Evolutionary conservation across 2,329 filamentous ascomycete genomes (phyloP).

Genomic region (Rhynchosporium graminicola): DNA sequence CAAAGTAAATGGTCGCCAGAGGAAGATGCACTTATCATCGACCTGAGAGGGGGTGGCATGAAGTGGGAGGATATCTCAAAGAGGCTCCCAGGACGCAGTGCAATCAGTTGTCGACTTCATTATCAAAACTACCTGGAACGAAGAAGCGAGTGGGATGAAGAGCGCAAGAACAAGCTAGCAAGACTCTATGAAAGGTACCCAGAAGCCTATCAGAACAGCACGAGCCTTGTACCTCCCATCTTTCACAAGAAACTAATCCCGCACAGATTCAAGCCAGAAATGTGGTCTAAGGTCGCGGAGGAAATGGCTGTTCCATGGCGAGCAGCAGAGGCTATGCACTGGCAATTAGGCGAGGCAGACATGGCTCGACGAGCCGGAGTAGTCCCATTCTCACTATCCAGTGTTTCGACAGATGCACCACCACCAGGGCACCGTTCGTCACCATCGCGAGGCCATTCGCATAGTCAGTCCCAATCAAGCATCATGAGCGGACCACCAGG

Average conservation of each 20-base stretch:
- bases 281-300: conserved; percentile 95
- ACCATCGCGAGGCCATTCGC: conserved; percentile 41
- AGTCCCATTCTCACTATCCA: conserved; percentile 75
- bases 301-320: conserved; percentile 96
- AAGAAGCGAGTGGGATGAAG: conserved; percentile 93
- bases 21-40: conserved; percentile 91
- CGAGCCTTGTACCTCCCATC: not conserved
- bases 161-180: conserved; percentile 95
- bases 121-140: conserved; percentile 98
- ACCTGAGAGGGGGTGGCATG: conserved; percentile 86
- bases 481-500: conserved; percentile 23
- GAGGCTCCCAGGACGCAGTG: conserved; percentile 82
- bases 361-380: conserved; percentile 93
- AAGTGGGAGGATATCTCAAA: conserved; percentile 99
- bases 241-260: conserved; percentile 24
- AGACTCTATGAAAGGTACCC: conserved; percentile 87
- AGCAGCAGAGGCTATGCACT: conserved; percentile 96
- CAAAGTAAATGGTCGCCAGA: conserved; percentile 96
- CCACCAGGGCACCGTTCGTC: conserved; percentile 46
- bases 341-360: conserved; percentile 89
- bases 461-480: conserved; percentile 36
- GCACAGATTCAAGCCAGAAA: conserved; percentile 87
- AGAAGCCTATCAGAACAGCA: not conserved
- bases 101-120: conserved; percentile 90
- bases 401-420: conserved; percentile 51